Base-by-base conservation (phyloP, 2,329 filamentous ascomycete genomes). In the Exophiala alcalophila region DNA sequence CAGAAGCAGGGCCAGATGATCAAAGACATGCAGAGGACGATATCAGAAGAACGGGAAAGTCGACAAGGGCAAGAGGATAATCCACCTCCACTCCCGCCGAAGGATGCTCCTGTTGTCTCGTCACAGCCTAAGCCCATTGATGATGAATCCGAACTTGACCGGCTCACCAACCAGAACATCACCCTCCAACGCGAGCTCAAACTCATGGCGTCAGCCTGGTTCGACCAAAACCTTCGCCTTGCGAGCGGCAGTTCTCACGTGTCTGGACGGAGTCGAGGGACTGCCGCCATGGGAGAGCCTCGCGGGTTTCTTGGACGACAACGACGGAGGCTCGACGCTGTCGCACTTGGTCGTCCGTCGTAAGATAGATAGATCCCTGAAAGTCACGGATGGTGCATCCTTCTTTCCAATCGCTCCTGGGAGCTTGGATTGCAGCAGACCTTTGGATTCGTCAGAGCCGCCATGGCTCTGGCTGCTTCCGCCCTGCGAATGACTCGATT, bases 201-300 rank as follows among this genome's bases (percentile, higher is more conserved):
- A 27, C 64, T 72, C 28, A 65, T 72, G 39, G 65, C 63, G 42
- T 70, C 68, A 5, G 68, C 69, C 7, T 72, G 69, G 69, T 70
- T 68, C 48, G 65, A 71, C 36, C 61, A 71, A 31, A 67, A 70
- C 41, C 63, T 65, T 39, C 64, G 68, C 15, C 58, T 70, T 40
- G 67, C 69, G 37, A 69, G 65, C 42, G 65, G 62, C 50, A 70
- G 67, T 51, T 60, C 67, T 18, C 48, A 38, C 18, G 47, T 62
- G 58, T 34, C 57, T 30, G 47, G 66, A 30, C 63, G 66, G 21
- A 61, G 65, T 44, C 65, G 68, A 47, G 62, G 66, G 15, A 58
- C 65, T 40, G 52, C 54, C 44, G 55, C 54, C 32, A 48, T 44
- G 28, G 62, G 64, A 47, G 62, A 63, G 14, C 64, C 67, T 24